phyloP scores from a whole-genome alignment of 139 green algal genomes.

The Picochlorum sp. region DNA sequence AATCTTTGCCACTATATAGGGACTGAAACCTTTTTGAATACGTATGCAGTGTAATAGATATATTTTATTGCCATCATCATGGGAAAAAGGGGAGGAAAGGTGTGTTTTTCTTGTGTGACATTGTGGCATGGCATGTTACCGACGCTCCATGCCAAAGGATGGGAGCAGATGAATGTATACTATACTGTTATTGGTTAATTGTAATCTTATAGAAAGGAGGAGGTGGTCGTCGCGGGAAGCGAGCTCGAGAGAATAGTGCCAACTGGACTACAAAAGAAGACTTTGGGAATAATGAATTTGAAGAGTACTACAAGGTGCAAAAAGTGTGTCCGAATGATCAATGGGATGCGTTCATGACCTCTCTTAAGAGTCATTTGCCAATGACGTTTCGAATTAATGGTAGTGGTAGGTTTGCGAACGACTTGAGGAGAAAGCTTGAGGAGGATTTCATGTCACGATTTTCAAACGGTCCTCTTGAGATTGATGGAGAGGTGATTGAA shows the following conservation, averaged over 20 bases:
- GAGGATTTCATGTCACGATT: slow-evolving; percentile 63
- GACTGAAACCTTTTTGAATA: too few relatives aligned
- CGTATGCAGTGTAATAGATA: too few relatives aligned
- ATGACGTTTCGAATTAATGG: slow-evolving; percentile 98
- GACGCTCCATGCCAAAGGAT: too few relatives aligned
- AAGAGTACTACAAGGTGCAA: slow-evolving; percentile 65
- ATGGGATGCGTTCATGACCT: slow-evolving; percentile 80
- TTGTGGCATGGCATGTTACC: too few relatives aligned
- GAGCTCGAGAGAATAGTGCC: neutral
- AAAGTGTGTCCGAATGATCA: slow-evolving; percentile 42
- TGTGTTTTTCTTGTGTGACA: too few relatives aligned
- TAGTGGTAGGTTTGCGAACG: slow-evolving; percentile 64
- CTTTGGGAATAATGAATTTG: slow-evolving; percentile 29
- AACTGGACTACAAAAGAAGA: neutral
- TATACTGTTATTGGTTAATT: too few relatives aligned
- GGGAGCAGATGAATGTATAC: too few relatives aligned
- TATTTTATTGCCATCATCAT: too few relatives aligned
- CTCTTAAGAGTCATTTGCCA: slow-evolving; percentile 69
- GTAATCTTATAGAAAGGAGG: too few relatives aligned
- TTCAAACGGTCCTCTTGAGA: slow-evolving; percentile 13
- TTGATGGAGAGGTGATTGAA: slow-evolving; percentile 48
- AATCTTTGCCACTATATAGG: too few relatives aligned
- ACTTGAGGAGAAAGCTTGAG: slow-evolving; percentile 62
- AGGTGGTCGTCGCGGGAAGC: too few relatives aligned
- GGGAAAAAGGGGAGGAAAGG: too few relatives aligned